Conservation (phyloP, 2,329 filamentous ascomycete species). For the Epichloe hybrida region DNA sequence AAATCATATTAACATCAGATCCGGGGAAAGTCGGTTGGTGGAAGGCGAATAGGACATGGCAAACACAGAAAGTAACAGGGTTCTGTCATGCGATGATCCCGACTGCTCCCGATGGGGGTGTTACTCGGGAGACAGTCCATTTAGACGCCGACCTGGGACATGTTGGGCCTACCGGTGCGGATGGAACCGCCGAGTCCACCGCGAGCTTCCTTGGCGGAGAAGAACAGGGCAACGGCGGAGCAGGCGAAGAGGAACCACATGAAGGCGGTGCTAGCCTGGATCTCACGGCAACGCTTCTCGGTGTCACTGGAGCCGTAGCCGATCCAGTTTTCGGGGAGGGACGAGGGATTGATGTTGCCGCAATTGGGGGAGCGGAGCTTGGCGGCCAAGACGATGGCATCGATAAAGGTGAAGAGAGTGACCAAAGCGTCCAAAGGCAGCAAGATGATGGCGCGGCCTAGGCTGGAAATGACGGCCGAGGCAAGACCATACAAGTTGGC, state of each 20-base stretch:
- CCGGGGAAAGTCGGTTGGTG: background rate
- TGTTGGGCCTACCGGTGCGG: conserved; percentile 32
- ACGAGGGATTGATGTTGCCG: conserved; percentile 29
- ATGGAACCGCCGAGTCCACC: conserved; percentile 29
- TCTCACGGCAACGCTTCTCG: conserved; percentile 56
- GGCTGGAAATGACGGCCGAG: conserved; percentile 37
- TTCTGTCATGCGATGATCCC: background rate
- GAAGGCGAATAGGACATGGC: background rate
- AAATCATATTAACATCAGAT: conserved; percentile 2
- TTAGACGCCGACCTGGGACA: conserved; percentile 43
- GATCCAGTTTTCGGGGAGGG: conserved; percentile 36
- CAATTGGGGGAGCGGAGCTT: conserved; percentile 59
- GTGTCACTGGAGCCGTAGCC: conserved; percentile 47
- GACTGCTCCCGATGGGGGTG: background rate
- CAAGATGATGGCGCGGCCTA: conserved; percentile 38
- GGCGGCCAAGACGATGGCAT: conserved; percentile 55
- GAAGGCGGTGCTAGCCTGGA: conserved; percentile 63
- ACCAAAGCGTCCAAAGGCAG: conserved; percentile 44
- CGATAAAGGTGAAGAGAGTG: conserved; percentile 57
- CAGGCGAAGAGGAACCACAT: conserved; percentile 64
- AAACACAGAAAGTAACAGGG: background rate
- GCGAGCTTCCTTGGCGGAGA: conserved; percentile 40
- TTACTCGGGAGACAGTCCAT: background rate
- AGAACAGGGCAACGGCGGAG: conserved; percentile 42
- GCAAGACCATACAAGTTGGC: conserved; percentile 49